Evolutionary conservation across 1,139 yeast species (phyloP).

Genomic region (Blastobotrys ciferrii): DNA sequence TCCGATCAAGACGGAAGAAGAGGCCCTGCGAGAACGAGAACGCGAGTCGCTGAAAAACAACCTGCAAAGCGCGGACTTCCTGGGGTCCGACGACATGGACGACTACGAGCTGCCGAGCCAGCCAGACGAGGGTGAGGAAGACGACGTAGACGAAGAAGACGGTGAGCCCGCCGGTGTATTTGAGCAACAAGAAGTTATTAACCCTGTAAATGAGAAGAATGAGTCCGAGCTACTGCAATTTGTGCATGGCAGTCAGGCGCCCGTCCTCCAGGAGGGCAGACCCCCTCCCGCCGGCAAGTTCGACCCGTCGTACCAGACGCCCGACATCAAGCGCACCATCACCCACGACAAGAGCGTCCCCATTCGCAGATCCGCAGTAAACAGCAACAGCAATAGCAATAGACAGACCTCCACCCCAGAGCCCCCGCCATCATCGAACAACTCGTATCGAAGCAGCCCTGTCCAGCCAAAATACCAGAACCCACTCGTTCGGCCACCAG

Average conservation of each 20-base stretch:
- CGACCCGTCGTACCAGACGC: constrained; percentile 9
- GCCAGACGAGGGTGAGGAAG: constrained; percentile 6
- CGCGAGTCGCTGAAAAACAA: constrained; percentile 6
- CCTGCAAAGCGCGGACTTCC: constrained; percentile 6
- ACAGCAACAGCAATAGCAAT: not conserved
- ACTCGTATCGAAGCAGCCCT: not conserved
- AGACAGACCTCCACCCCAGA: not conserved
- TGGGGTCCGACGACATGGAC: constrained; percentile 8
- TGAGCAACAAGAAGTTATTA: constrained; percentile 6
- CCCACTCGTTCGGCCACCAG: not conserved
- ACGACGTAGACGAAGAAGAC: constrained; percentile 11
- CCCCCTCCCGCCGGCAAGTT: constrained; percentile 10
- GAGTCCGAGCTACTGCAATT: constrained; percentile 13
- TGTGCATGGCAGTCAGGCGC: constrained; percentile 16
- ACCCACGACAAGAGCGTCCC: constrained; percentile 9
- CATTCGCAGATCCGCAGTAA: not conserved
- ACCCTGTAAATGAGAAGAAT: constrained; percentile 13
- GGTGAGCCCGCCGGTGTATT: no score
- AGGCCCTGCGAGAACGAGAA: constrained; percentile 5
- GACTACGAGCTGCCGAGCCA: constrained; percentile 7
- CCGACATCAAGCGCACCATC: constrained; percentile 11
- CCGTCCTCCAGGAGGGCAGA: constrained; percentile 4
- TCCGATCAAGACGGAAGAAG: constrained; percentile 6
- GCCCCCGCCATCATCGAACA: not conserved
- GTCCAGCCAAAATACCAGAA: not conserved